phyloP scores from a whole-genome alignment of 371 early-diverging fungal species.

The Antonospora locustae region DNA sequence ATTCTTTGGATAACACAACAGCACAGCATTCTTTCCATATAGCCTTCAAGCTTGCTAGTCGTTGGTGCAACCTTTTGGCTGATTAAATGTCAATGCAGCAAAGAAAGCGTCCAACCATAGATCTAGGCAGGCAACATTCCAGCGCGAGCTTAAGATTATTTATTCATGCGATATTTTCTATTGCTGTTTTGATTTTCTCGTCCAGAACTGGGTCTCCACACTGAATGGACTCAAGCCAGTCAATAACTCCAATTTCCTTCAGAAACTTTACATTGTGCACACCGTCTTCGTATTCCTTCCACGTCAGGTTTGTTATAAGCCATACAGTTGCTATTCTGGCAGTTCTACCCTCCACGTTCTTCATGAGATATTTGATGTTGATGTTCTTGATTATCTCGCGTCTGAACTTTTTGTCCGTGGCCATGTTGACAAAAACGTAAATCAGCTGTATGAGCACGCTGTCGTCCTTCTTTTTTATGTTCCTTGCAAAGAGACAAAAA shows the following conservation, averaged over 20 bases:
- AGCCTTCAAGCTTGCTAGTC: too few species aligned
- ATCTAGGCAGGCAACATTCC: too few species aligned
- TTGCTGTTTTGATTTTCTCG: conserved; percentile 27
- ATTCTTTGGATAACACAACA: too few species aligned
- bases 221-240: conserved; percentile 3
- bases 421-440: conserved; percentile 15
- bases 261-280: conserved; percentile 7
- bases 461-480: neutral
- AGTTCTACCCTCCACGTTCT: conserved; percentile 1
- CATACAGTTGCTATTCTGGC: conserved; percentile 13
- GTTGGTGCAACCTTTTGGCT: too few species aligned
- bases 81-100: too few species aligned
- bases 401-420: conserved; percentile 12
- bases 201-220: conserved; percentile 1
- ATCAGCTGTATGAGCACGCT: conserved; percentile 13
- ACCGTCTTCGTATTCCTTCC: conserved; percentile 15
- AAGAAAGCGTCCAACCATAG: too few species aligned
- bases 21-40: too few species aligned
- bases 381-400: conserved; percentile 1
- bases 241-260: conserved; percentile 5
- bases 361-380: conserved; percentile 12
- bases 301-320: conserved; percentile 27
- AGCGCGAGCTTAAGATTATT: too few species aligned
- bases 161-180: conserved; percentile 9
- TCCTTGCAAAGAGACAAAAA: neutral